A percentile compares a stretch with the other conserved stretches of the same genome.
Conservation (phyloP, 2,329 filamentous ascomycete genomes). For the Penicillium paneum region DNA sequence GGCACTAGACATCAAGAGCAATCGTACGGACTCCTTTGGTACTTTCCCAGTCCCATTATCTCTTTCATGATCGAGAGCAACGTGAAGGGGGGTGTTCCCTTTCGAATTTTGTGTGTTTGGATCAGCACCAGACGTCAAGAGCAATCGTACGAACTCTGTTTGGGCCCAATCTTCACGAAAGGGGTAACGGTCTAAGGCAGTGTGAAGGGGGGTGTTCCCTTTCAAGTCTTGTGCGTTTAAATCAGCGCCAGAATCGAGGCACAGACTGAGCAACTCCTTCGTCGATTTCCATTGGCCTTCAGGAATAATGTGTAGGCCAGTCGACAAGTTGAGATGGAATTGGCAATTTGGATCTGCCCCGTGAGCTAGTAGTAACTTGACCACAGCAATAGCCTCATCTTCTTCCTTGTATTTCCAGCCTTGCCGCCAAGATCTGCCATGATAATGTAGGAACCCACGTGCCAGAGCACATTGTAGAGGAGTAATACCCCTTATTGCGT, state of each 20-base stretch:
- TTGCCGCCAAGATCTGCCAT: no score
- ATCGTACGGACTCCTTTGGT: not conserved
- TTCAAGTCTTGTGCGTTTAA: not conserved
- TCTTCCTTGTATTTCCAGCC: not conserved
- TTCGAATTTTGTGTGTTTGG: not conserved
- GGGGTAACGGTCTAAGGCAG: accelerated
- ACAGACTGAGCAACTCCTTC: not conserved
- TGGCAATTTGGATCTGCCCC: not conserved
- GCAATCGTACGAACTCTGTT: not conserved
- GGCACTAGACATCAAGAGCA: not conserved
- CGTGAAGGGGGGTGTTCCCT: not conserved
- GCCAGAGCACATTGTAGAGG: not conserved
- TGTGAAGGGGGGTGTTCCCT: not conserved
- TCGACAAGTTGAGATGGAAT: accelerated
- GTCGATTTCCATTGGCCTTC: not conserved
- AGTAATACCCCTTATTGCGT: accelerated
- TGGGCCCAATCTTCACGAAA: not conserved
- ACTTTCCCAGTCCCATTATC: no score
- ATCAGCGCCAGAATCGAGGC: not conserved
- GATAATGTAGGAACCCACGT: not conserved
- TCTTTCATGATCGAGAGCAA: not conserved
- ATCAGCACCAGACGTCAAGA: not conserved
- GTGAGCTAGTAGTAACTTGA: not conserved
- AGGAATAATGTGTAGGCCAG: not conserved
- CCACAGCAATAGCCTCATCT: not conserved